Percentiles rank a stretch among this genome's conserved stretches.
Conservation (phyloP, 768 basidiomycete species). For the Asterophora parasitica region DNA sequence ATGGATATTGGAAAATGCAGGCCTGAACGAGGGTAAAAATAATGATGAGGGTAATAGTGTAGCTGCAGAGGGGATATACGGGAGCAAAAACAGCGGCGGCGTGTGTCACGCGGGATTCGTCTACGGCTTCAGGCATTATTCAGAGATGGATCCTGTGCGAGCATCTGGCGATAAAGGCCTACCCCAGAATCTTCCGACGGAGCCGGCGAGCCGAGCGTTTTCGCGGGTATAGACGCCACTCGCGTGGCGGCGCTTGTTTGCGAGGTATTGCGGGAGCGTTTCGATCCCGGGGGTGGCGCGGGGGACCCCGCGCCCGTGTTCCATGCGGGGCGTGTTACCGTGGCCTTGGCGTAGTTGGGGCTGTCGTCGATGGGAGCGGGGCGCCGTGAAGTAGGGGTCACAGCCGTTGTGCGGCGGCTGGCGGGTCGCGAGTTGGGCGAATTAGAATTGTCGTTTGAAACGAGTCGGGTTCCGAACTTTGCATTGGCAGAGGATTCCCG, state of each 20-base stretch:
- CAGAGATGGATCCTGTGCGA: conserved; percentile 71
- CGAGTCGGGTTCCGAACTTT: conserved; percentile 83
- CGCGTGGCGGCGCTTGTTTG: conserved; percentile 62
- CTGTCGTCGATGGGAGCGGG: conserved; percentile 56
- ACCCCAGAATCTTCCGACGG: conserved; percentile 82
- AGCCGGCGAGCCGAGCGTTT: conserved; percentile 61
- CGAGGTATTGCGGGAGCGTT: conserved; percentile 68
- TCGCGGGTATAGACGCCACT: conserved; percentile 30
- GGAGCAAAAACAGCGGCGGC: conserved; percentile 9
- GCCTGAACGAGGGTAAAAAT: conserved; percentile 11
- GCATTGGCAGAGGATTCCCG: conserved; percentile 86
- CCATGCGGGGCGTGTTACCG: conserved; percentile 74
- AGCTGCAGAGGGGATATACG: conserved; percentile 16
- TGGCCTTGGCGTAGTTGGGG: conserved; percentile 61
- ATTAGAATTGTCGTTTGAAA: conserved; percentile 54
- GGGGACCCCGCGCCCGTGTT: conserved; percentile 54
- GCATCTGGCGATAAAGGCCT: conserved; percentile 76
- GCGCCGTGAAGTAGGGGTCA: conserved; percentile 41
- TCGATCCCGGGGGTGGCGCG: conserved; percentile 31
- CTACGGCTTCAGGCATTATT: conserved; percentile 35
- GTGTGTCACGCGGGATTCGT: background rate
- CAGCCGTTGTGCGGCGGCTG: conserved; percentile 54
- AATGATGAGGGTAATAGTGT: conserved; percentile 18
- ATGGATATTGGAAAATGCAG: conserved; percentile 14
- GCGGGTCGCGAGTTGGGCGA: conserved; percentile 46